Conservation (phyloP, 2,329 filamentous ascomycete species). For the Talaromyces sp. region DNA sequence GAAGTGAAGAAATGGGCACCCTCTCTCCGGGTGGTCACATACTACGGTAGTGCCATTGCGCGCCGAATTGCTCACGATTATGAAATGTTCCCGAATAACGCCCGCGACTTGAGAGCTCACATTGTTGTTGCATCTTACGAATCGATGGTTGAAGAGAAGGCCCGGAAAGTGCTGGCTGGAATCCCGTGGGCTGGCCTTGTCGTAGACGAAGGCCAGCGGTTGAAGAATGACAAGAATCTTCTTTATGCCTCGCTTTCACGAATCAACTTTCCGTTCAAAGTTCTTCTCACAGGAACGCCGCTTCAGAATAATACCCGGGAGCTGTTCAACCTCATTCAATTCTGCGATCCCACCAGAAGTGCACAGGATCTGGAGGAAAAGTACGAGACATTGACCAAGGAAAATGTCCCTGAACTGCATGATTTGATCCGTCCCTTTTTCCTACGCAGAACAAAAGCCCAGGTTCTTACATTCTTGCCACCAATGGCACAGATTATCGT, state of each 20-base stretch:
- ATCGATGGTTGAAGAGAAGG: slow-evolving; percentile 69
- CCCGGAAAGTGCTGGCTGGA: slow-evolving; percentile 60
- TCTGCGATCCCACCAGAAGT: slow-evolving; percentile 69
- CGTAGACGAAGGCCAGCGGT: slow-evolving; percentile 89
- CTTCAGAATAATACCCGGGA: slow-evolving; percentile 82
- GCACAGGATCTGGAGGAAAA: slow-evolving; percentile 70
- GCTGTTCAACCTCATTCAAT: slow-evolving; percentile 94
- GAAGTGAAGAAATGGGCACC: slow-evolving; percentile 95
- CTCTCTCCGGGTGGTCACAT: slow-evolving; percentile 80
- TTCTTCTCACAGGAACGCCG: slow-evolving; percentile 83
- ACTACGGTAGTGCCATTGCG: slow-evolving; percentile 72
- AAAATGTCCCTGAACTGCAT: slow-evolving; percentile 77
- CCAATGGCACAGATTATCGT: slow-evolving; percentile 93
- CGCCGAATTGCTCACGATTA: slow-evolving; percentile 74
- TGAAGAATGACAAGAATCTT: slow-evolving; percentile 87
- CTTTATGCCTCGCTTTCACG: slow-evolving; percentile 71
- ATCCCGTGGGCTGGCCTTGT: slow-evolving; percentile 84
- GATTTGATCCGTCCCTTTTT: slow-evolving; percentile 72
- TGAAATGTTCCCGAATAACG: slow-evolving; percentile 69
- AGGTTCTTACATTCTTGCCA: slow-evolving; percentile 86
- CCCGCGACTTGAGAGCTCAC: slow-evolving; percentile 73
- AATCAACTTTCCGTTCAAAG: slow-evolving; percentile 74
- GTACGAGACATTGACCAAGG: slow-evolving; percentile 73
- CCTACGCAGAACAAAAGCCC: slow-evolving; percentile 76
- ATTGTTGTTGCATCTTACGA: slow-evolving; percentile 95